A percentile compares a stretch with the other conserved stretches of the same genome.
These are phyloP conservation scores for Salix suchowensis DNA, from an alignment of 345 rosid genomes.

Conservation along the genomic window DNA sequence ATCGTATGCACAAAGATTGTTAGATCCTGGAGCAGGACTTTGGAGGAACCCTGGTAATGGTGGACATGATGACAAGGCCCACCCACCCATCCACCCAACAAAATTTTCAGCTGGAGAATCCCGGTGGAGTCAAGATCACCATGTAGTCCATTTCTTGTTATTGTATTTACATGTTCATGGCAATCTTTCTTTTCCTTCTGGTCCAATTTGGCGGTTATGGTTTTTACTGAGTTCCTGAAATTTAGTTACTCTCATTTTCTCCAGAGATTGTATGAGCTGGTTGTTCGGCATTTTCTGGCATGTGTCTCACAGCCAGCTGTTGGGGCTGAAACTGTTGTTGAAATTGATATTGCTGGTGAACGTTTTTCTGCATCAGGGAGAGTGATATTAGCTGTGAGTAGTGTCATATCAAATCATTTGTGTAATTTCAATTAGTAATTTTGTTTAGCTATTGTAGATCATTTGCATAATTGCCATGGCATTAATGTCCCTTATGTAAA, in stretches of 20 bases:
- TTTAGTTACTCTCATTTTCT: conserved; percentile 13
- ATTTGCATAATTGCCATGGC: neutral
- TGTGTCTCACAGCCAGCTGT: conserved; percentile 97
- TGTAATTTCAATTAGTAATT: neutral
- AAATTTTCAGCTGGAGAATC: conserved; percentile 83
- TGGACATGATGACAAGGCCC: conserved; percentile 99
- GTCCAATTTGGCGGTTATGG: neutral
- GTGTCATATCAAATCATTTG: conserved; percentile 6
- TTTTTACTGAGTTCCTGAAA: neutral
- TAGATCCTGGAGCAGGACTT: conserved; percentile 68
- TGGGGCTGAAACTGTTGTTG: conserved; percentile 95
- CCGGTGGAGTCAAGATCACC: conserved; percentile 87
- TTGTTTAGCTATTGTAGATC: neutral
- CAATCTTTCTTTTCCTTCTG: neutral
- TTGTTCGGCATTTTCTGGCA: conserved; percentile 94
- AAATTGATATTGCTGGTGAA: conserved; percentile 91
- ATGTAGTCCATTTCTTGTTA: conserved; percentile 35
- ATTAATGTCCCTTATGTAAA: too few relatives aligned
- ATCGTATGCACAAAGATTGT: conserved; percentile 69
- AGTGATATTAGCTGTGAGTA: conserved; percentile 79
- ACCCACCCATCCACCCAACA: conserved; percentile 98
- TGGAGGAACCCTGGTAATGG: conserved; percentile 96
- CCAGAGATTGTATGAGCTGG: conserved; percentile 88
- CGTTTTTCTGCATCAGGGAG: conserved; percentile 83
- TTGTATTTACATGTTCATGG: neutral